phyloP scores from a whole-genome alignment of 2,329 filamentous ascomycete genomes.

The Curvularia lunata region DNA sequence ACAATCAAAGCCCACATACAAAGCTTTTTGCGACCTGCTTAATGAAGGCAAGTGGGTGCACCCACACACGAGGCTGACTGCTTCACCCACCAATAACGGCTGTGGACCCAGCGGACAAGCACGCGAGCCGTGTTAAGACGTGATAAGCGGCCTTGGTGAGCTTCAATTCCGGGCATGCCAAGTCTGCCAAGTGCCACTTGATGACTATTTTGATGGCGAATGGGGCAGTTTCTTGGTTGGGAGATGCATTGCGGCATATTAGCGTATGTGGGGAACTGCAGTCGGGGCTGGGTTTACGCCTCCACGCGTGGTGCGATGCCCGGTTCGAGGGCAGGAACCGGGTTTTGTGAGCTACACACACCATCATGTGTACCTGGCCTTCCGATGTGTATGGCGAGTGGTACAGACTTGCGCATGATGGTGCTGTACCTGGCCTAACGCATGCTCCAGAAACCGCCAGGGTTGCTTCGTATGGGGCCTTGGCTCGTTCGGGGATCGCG shows the following conservation, averaged over 20 bases:
- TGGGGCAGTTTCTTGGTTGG: conserved; percentile 9
- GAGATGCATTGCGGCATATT: conserved; percentile 10
- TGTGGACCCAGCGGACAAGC: conserved; percentile 18
- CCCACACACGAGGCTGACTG: conserved; percentile 15
- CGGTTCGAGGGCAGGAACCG: not conserved
- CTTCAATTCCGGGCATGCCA: conserved; percentile 18
- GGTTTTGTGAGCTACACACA: not conserved
- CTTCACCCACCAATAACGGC: conserved; percentile 21
- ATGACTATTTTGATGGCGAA: conserved; percentile 16
- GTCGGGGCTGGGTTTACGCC: not conserved
- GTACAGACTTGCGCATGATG: not conserved
- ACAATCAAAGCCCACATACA: conserved; percentile 14
- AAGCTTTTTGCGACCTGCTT: conserved; percentile 27
- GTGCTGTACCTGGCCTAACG: not conserved
- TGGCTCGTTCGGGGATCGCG: not conserved
- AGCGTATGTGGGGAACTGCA: not conserved
- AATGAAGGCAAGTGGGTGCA: conserved; percentile 18
- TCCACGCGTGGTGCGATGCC: not conserved
- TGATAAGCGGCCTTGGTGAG: conserved; percentile 37
- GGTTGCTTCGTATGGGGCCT: not conserved
- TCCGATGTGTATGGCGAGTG: not conserved
- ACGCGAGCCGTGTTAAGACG: conserved; percentile 31
- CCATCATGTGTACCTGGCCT: not conserved
- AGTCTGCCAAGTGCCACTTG: conserved; percentile 23
- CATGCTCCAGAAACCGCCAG: not conserved